Percentiles rank a stretch among this genome's conserved stretches.
phyloP scores from a whole-genome alignment of 345 rosid genomes.

The Rhizophora mangle region DNA sequence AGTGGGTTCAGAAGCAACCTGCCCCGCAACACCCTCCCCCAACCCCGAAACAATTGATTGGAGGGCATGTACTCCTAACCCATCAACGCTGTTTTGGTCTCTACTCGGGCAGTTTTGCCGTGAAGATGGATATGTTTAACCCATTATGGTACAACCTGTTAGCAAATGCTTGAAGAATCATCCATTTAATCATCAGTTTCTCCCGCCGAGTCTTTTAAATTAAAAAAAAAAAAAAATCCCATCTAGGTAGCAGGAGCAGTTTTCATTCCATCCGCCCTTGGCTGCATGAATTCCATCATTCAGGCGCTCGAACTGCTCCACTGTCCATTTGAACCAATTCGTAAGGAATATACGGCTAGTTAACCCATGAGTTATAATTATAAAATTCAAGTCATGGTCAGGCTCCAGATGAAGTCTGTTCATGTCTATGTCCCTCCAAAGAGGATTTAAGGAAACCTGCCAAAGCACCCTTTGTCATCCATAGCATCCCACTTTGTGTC shows the following conservation, averaged over 20 bases:
- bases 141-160: not conserved
- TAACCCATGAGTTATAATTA: conserved; percentile 77
- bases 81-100: too few species aligned
- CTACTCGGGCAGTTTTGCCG: too few species aligned
- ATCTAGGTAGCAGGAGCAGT: conserved; percentile 60
- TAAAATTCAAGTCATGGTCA: conserved; percentile 68
- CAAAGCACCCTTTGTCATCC: not conserved
- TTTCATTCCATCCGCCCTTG: conserved; percentile 70
- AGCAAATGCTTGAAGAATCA: conserved; percentile 12
- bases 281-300: conserved; percentile 59
- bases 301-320: conserved; percentile 72
- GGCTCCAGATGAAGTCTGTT: conserved; percentile 63
- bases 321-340: conserved; percentile 99
- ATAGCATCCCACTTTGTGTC: not conserved
- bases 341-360: conserved; percentile 82
- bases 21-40: too few species aligned
- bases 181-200: conserved; percentile 19
- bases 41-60: too few species aligned
- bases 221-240: conserved; percentile 67
- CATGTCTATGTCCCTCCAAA: conserved; percentile 91
- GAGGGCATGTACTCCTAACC: too few species aligned
- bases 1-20: too few species aligned
- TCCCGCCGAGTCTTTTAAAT: conserved; percentile 33
- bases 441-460: conserved; percentile 91
- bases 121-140: too few species aligned